Evolutionary conservation across 202 grass and related monocot species (phyloP).

Genomic region (Hordeum pubiflorum): DNA sequence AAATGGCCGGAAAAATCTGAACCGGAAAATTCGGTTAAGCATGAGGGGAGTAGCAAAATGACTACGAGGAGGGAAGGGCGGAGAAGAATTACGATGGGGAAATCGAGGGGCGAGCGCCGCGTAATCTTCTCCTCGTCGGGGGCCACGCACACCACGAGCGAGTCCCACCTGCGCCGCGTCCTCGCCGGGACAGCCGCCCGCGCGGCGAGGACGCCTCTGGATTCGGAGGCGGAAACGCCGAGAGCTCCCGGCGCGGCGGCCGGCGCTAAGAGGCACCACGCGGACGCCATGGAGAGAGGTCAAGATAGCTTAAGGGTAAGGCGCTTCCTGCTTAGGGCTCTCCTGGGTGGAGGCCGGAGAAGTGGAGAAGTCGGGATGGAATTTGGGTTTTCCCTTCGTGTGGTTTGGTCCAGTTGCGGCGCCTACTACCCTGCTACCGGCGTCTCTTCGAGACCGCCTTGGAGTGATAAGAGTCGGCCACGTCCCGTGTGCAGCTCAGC

Average conservation of each 20-base stretch:
- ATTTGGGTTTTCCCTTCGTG: constrained; percentile 18
- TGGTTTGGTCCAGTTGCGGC: not conserved
- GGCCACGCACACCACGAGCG: constrained; percentile 42
- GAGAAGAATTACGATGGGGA: constrained; percentile 48
- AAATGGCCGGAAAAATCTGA: not conserved
- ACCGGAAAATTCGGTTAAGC: not conserved
- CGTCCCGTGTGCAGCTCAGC: too few species aligned
- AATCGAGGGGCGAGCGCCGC: constrained; percentile 62
- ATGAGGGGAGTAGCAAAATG: not conserved
- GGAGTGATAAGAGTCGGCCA: too few species aligned
- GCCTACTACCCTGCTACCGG: not conserved
- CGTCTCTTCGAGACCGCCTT: not conserved
- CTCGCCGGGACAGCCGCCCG: not conserved
- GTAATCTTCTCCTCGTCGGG: constrained; percentile 62
- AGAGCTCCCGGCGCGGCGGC: not conserved
- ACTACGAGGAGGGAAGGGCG: not conserved
- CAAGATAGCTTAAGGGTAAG: not conserved
- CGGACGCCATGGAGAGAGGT: constrained; percentile 33
- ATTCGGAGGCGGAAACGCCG: not conserved
- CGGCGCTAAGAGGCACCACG: constrained; percentile 47
- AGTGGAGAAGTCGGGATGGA: constrained; percentile 25
- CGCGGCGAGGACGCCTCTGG: not conserved
- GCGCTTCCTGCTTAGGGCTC: not conserved
- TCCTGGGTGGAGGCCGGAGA: not conserved
- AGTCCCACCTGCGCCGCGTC: constrained; percentile 23